Conservation (phyloP, 495 filamentous ascomycete genomes). For the Cudoniella acicularis region DNA sequence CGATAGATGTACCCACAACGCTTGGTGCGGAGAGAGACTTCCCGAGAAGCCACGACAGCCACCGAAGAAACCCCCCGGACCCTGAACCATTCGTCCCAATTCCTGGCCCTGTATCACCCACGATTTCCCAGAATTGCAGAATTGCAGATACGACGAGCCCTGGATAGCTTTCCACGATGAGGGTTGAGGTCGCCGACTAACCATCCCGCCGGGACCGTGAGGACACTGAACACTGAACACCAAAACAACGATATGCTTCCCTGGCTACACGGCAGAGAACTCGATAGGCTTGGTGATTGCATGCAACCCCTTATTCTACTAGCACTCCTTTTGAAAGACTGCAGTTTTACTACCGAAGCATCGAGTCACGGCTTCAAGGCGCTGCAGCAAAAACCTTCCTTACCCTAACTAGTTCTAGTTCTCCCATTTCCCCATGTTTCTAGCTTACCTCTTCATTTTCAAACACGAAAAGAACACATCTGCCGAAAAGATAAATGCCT, state of each 20-base stretch:
- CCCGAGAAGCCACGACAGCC: not conserved
- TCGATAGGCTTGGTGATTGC: not conserved
- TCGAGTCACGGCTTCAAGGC: too few species aligned
- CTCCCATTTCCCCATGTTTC: too few species aligned
- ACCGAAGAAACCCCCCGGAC: not conserved
- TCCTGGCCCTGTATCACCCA: not conserved
- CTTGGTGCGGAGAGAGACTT: not conserved
- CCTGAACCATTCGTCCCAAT: too few species aligned
- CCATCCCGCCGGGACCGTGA: not conserved
- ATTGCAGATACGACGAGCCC: not conserved
- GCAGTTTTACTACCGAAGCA: too few species aligned
- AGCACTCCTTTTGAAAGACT: too few species aligned
- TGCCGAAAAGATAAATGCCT: too few species aligned
- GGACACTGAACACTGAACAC: not conserved
- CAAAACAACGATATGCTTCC: not conserved
- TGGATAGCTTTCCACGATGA: not conserved
- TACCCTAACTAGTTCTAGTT: too few species aligned
- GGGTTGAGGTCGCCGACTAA: not conserved
- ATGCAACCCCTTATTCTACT: too few species aligned
- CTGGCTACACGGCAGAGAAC: not conserved
- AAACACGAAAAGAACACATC: too few species aligned
- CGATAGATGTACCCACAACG: not conserved
- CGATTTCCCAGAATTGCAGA: not conserved
- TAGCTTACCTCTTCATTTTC: too few species aligned
- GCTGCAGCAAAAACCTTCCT: too few species aligned